Percentiles rank a stretch among this genome's conserved stretches.
These are phyloP conservation scores for Nicotiana knightiana DNA, from an alignment of 257 asterid species.

Conservation along the genomic window DNA sequence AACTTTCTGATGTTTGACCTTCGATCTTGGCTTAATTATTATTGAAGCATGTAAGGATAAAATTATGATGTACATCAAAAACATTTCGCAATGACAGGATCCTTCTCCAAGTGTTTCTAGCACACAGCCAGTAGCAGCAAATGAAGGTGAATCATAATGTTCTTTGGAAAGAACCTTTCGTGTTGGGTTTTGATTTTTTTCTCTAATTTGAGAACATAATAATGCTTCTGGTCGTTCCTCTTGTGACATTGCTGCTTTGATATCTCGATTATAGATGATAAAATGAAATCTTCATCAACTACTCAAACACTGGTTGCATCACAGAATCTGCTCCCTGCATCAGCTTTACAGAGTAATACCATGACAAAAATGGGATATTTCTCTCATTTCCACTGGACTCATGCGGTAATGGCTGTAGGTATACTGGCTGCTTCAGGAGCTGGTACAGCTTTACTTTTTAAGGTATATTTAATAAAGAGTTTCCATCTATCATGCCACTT, in stretches of 20 bases:
- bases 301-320: conserved; percentile 44
- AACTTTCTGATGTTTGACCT: not conserved
- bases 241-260: not conserved
- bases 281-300: conserved; percentile 37
- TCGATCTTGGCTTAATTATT: not conserved
- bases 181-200: not conserved
- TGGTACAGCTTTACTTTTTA: conserved; percentile 69
- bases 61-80: not conserved
- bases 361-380: conserved; percentile 42
- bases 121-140: conserved; percentile 37
- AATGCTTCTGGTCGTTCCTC: not conserved
- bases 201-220: not conserved
- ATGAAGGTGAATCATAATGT: conserved; percentile 42
- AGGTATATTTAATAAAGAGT: conserved; percentile 40
- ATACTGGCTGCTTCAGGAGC: conserved; percentile 75
- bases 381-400: conserved; percentile 73
- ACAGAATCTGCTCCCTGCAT: conserved; percentile 43
- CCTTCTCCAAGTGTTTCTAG: conserved; percentile 50
- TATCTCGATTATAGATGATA: conserved; percentile 42
- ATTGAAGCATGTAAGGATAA: not conserved
- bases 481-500: conserved; percentile 4
- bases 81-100: conserved; percentile 46
- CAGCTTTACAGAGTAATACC: conserved; percentile 28
- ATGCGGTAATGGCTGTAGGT: conserved; percentile 73
- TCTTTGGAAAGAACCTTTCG: not conserved